Base-by-base conservation (phyloP, 1,139 yeast species). In the Taphrina deformans region DNA sequence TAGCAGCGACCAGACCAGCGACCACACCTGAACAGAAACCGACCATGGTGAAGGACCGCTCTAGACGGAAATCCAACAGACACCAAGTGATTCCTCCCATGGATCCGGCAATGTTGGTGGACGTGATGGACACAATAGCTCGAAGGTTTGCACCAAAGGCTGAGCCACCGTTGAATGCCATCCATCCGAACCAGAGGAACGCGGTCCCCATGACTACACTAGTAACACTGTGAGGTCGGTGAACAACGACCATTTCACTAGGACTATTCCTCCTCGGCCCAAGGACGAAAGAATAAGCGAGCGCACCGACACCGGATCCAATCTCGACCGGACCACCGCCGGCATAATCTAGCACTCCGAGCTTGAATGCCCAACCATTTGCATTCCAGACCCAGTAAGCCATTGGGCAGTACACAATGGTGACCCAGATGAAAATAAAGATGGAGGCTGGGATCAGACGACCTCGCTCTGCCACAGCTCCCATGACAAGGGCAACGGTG, bases 281-380 rank as follows among this genome's bases (percentile, higher is more conserved):
- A 62, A 86, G 75, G 50, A 82, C 78, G 70, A 80, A 80, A 18
- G 88, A 82, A 71, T 85, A 86, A 9, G 89, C 96, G 72, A 92
- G 86, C 1, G 96, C 97, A 50, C 91, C 88, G 26, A 90, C 88
- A 70, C 98, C 98, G 33, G 96, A 86, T 41, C 90, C 83, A 66
- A 93, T 89, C 76, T 93, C 98, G 50, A 93, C 97, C 0, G 97
- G 96, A 0, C 98, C 98, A 63, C 97, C 97, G 45, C 99, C 99
- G 35, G 99, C 98, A 76, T 90, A 93, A 75, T 93, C 99, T 66
- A 92, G 80, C 0, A 87, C 98, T 21, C 96, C 97, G 83, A 96
- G 92, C 71, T 83, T 81, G 76, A 80, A 83, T 46, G 97, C 96
- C 98, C 98, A 93, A 51, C 98, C 98, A 55, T 86, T 86, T 0